Conservation (phyloP, 192 early-diverging fungal species). For the Coemansia aciculifera region DNA sequence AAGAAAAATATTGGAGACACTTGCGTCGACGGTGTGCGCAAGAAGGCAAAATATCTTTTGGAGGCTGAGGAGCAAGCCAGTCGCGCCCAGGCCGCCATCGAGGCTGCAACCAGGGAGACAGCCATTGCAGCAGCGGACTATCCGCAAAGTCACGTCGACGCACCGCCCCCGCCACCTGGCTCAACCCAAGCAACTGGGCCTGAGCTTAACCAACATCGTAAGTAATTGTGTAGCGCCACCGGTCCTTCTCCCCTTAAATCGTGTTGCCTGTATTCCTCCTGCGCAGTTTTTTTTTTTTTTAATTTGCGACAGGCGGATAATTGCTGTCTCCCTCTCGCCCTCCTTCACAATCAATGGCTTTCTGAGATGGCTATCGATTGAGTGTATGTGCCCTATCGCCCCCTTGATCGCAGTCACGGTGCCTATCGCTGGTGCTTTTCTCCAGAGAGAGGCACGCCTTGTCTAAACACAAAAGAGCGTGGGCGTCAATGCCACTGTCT, state of each 20-base stretch:
- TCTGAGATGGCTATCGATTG: constrained; percentile 3
- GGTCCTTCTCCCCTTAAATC: constrained; percentile 9
- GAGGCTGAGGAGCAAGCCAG: constrained; percentile 57
- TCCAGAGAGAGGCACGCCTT: background rate
- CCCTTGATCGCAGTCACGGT: constrained; percentile 8
- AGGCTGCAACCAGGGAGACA: background rate
- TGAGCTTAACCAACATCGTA: constrained; percentile 17
- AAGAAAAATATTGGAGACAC: constrained; percentile 73
- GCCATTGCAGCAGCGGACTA: background rate
- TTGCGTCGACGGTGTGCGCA: constrained; percentile 83
- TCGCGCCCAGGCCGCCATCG: constrained; percentile 19
- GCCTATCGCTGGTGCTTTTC: background rate
- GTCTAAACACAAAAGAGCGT: background rate
- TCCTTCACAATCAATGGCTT: background rate
- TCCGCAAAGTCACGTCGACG: background rate
- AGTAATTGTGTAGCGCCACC: constrained; percentile 18
- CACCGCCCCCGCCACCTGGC: background rate
- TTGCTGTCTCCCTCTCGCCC: background rate
- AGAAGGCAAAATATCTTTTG: constrained; percentile 90
- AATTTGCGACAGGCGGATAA: background rate
- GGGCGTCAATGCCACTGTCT: background rate
- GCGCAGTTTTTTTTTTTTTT: background rate
- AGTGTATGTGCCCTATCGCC: background rate
- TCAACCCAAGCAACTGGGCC: constrained; percentile 7
- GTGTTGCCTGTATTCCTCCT: background rate